Percentiles rank a stretch among this genome's conserved stretches.
These are phyloP conservation scores for Fraxinus platypoda DNA, from an alignment of 305 asterid species.

Conservation along the genomic window DNA sequence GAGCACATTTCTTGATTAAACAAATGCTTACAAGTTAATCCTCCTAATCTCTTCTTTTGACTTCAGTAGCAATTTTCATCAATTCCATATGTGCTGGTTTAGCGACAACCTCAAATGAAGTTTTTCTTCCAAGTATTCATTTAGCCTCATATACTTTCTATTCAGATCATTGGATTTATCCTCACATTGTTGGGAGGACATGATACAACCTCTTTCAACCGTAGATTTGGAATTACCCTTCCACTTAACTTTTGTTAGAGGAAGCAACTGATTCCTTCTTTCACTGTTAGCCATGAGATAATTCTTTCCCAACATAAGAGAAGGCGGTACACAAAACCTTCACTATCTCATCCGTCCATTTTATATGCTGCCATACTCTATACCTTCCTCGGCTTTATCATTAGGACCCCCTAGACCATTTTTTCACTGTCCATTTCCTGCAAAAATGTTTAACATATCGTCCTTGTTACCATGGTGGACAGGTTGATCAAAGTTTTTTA, in stretches of 20 bases:
- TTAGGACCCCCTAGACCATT: neutral
- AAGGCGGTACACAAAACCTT: slow-evolving; percentile 40
- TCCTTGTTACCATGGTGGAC: neutral
- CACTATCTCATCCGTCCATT: slow-evolving; percentile 50
- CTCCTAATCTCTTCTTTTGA: slow-evolving; percentile 32
- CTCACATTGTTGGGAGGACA: slow-evolving; percentile 52
- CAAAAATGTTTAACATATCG: neutral
- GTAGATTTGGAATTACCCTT: slow-evolving; percentile 31
- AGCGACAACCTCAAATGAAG: slow-evolving; percentile 27
- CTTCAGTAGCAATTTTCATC: slow-evolving; percentile 27
- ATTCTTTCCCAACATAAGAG: slow-evolving; percentile 31
- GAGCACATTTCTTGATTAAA: slow-evolving; percentile 39
- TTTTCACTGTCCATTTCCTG: neutral
- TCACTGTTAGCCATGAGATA: neutral
- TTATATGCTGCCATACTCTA: slow-evolving; percentile 35
- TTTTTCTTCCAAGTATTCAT: slow-evolving; percentile 32
- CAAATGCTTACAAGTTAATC: slow-evolving; percentile 40
- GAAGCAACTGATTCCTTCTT: neutral
- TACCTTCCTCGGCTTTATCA: slow-evolving; percentile 7
- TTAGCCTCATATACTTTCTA: slow-evolving; percentile 39
- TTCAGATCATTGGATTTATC: slow-evolving; percentile 48
- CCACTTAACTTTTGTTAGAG: slow-evolving; percentile 37
- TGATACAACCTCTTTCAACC: slow-evolving; percentile 36
- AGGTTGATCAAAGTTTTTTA: slow-evolving; percentile 17
- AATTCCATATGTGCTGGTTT: slow-evolving; percentile 29